phyloP scores from a whole-genome alignment of 306 rosid genomes.

The Vigna reflexopilosa region DNA sequence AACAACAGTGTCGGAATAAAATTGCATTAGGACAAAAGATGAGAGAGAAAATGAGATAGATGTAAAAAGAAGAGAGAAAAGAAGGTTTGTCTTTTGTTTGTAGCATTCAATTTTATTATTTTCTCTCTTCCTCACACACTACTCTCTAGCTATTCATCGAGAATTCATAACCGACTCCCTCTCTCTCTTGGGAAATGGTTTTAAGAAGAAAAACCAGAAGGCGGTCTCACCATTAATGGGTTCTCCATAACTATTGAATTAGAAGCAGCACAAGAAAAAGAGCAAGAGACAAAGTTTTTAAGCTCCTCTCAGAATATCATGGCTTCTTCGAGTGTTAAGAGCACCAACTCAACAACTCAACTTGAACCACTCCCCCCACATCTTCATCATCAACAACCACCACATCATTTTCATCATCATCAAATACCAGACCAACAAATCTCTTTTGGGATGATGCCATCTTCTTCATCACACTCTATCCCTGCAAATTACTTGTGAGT shows the following conservation, averaged over 20 bases:
- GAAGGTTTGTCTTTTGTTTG: conserved; percentile 51
- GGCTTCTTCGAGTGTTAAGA: conserved; percentile 73
- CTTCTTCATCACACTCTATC: conserved; percentile 61
- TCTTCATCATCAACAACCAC: conserved; percentile 36
- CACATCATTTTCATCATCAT: conserved; percentile 33
- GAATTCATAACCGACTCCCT: conserved; percentile 56
- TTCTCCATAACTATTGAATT: conserved; percentile 43
- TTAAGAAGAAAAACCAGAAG: conserved; percentile 47
- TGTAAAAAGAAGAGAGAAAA: conserved; percentile 21
- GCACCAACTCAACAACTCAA: conserved; percentile 51
- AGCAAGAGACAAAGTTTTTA: conserved; percentile 49
- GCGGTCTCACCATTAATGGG: conserved; percentile 62
- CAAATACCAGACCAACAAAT: conserved; percentile 59
- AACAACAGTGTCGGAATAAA: conserved; percentile 43
- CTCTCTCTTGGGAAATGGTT: conserved; percentile 44
- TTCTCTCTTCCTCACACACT: conserved; percentile 25
- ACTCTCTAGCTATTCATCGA: conserved; percentile 34
- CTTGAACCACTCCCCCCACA: conserved; percentile 53
- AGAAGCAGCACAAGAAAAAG: conserved; percentile 32
- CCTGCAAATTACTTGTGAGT: conserved; percentile 80
- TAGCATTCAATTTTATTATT: conserved; percentile 58
- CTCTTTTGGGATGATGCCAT: conserved; percentile 74
- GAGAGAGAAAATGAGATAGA: conserved; percentile 33
- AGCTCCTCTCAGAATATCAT: conserved; percentile 49
- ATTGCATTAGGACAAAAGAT: conserved; percentile 19